These are phyloP conservation scores for Neurospora sp. DNA, from an alignment of 495 filamentous ascomycete genomes.

Conservation along the genomic window DNA sequence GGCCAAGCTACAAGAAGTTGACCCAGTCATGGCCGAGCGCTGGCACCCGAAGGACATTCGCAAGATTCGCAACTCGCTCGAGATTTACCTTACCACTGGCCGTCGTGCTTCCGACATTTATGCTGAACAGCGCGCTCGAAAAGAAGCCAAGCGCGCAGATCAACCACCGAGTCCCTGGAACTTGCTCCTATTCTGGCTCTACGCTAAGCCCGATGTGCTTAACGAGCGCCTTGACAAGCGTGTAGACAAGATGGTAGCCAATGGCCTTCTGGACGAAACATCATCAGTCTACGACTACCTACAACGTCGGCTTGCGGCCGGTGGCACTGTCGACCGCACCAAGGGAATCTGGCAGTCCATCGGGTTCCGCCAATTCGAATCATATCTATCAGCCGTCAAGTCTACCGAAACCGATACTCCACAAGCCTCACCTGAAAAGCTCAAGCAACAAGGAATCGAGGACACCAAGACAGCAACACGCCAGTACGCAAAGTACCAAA, in stretches of 20 bases:
- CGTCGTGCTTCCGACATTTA: conserved; percentile 81
- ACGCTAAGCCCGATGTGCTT: conserved; percentile 57
- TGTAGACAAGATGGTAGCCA: conserved; percentile 71
- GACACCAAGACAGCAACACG: conserved; percentile 68
- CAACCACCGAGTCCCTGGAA: conserved; percentile 40
- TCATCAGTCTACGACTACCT: conserved; percentile 48
- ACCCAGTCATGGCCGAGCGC: conserved; percentile 77
- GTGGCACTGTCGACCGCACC: conserved; percentile 52
- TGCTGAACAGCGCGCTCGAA: conserved; percentile 50
- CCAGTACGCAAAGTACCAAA: conserved; percentile 77
- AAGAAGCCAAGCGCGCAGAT: conserved; percentile 12
- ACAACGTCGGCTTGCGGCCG: conserved; percentile 33
- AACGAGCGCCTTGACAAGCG: conserved; percentile 61
- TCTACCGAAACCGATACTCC: conserved; percentile 12
- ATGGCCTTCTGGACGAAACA: conserved; percentile 62
- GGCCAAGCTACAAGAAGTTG: conserved; percentile 61
- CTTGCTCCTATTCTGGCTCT: conserved; percentile 78
- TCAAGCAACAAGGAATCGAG: conserved; percentile 29
- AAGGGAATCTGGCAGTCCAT: conserved; percentile 93
- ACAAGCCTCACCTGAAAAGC: conserved; percentile 24
- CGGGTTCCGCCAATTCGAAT: conserved; percentile 82
- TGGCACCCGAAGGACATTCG: conserved; percentile 93
- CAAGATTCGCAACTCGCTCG: conserved; percentile 81
- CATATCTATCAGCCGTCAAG: conserved; percentile 49
- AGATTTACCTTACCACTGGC: conserved; percentile 77